These are phyloP conservation scores for Penicillium sp. DNA, from an alignment of 2,329 filamentous ascomycete genomes.

Conservation along the genomic window DNA sequence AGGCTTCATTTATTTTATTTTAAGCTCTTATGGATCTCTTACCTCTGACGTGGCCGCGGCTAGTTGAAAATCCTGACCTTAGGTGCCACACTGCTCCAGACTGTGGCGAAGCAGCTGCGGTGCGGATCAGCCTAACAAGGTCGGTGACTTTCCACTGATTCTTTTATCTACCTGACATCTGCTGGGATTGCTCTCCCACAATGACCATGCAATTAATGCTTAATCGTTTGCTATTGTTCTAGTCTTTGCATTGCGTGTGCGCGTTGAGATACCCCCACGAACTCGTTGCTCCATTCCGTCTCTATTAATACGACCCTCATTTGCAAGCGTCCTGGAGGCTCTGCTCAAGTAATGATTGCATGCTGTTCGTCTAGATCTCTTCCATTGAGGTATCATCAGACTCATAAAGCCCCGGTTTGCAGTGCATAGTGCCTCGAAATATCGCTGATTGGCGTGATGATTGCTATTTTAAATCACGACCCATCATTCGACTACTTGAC, in stretches of 20 bases:
- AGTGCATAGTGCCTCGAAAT: slow-evolving; percentile 4
- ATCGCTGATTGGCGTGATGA: slow-evolving; percentile 28
- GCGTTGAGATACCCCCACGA: slow-evolving; percentile 12
- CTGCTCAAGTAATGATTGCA: slow-evolving; percentile 12
- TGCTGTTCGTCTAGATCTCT: slow-evolving; percentile 6
- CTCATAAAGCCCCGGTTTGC: not conserved
- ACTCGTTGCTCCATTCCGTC: not conserved
- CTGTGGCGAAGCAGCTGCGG: slow-evolving; percentile 43
- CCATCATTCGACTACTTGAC: slow-evolving; percentile 27
- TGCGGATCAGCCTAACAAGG: slow-evolving; percentile 21
- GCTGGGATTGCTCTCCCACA: not conserved
- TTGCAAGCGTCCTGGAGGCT: slow-evolving; percentile 10
- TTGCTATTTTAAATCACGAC: slow-evolving; percentile 26
- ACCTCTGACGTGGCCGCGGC: slow-evolving; percentile 36
- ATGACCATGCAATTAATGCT: slow-evolving; percentile 6
- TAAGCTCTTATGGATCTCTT: slow-evolving; percentile 11
- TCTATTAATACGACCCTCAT: slow-evolving; percentile 8
- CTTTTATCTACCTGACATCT: slow-evolving; percentile 22
- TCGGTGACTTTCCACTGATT: slow-evolving; percentile 20
- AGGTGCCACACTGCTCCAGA: slow-evolving; percentile 27
- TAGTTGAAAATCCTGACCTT: slow-evolving; percentile 17
- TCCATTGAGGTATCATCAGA: not conserved
- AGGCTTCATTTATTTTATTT: too few relatives aligned
- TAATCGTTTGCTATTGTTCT: slow-evolving; percentile 5
- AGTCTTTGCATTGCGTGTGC: slow-evolving; percentile 5